Base-by-base conservation (phyloP, 2,329 filamentous ascomycete species). In the Pseudogymnoascus sp. region DNA sequence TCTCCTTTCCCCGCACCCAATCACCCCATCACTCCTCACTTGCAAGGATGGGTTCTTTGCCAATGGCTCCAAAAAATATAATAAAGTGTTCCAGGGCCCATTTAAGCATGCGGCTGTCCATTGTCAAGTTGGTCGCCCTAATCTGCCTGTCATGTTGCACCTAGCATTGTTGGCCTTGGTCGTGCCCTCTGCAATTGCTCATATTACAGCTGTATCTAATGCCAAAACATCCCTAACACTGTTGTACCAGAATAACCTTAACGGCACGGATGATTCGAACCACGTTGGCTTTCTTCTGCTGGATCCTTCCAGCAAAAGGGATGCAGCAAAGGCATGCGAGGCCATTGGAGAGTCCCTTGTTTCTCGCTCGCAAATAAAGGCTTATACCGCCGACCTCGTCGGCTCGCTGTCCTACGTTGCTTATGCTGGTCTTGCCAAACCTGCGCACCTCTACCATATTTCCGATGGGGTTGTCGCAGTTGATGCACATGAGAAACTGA, bases 231-330 rank as follows among this genome's bases (percentile, higher is more conserved):
- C 78, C 1, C 66, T 82, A 60, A 80, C 78, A 0, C 70, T 82
- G 6, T 67, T 82, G 7, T 82, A 78, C 62, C 79, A 82, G 66
- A 82, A 82, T 69, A 82, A 82, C 39, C 71, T 82, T 22, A 83
- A 83, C 66, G 73, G 71, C 6, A 77, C 78, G 0, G 80, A 83
- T 63, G 78, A 82, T 69, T 71, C 68, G 25, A 81, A 82, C 63
- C 80, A 82, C 66, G 71, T 79, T 15, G 76, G 79, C 9, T 79
- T 79, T 2, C 75, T 82, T 43, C 68, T 82, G 6, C 70, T 82
- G 41, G 79, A 80, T 60, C 70, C 75, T 3, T 69, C 76, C 57
- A 66, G 70, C 6, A 71, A 72, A 38, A 66, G 69, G 15, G 69
- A 72, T 57, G 78, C 75, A 25, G 68, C 69, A 0, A 68, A 72